Base-by-base conservation (phyloP, 1,284 basidiomycete species). In the Rhizoctonia solani region DNA sequence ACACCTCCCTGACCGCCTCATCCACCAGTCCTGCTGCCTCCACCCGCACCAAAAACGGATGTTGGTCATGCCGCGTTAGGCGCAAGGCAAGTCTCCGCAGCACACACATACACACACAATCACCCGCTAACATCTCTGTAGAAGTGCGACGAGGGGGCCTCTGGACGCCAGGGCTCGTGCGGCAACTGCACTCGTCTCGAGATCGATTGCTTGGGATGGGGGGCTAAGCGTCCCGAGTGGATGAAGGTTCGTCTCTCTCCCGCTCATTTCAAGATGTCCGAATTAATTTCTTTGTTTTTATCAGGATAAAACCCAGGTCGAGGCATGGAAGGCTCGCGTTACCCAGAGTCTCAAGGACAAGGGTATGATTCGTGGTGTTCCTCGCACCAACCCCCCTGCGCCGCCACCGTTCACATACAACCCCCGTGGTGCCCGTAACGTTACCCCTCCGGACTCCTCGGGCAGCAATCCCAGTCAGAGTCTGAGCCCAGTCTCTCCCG, bases 201-300 rank as follows among this genome's bases (percentile, higher is more conserved):
- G 34, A 82, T 93, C n/a, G 87, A 93, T 71, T 93, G 91, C 72
- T 83, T 93, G 50, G 91, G 91, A 21, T 93, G 90, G 75, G 89
- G 90, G 42, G 84, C 85, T n/a, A 92, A 91, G 73, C 85, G 91
- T 1, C 58, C 58, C 13, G 58, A 61, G 5, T 50, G 58, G 58
- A 61, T 61, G 58, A 44, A 27, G 21, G 55, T 59, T 42, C 6
- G 55, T 47, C 52, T 8, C 37, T 16, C 8, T 39, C n/a, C n/a
- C n/a, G 37, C 16, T 8, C 37, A 39, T 39, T 8, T 39, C 8
- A 39, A 39, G 8, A 39, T 37, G n/a, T n/a, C n/a, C n/a, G n/a
- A n/a, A n/a, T n/a, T n/a, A n/a, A n/a, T n/a, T 34, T 27, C 50
- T 19, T 54, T 11, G n/a, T 32, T 53, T 25, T 49, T 37, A 13